These are phyloP conservation scores for Xylaria sp. DNA, from an alignment of 495 filamentous ascomycete species.

Conservation along the genomic window DNA sequence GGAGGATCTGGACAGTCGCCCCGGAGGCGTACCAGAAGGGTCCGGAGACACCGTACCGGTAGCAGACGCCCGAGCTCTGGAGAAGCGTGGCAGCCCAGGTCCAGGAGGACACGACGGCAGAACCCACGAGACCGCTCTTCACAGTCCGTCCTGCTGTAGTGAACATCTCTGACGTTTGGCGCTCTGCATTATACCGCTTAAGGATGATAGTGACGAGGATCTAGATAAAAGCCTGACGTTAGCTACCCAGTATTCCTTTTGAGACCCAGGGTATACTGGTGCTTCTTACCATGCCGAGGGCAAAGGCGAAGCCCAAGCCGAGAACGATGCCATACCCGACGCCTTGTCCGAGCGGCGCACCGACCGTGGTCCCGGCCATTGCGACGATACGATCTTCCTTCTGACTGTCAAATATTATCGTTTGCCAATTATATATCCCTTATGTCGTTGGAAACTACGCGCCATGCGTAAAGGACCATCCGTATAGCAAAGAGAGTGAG, in stretches of 20 bases:
- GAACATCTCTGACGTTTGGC: conserved; percentile 98
- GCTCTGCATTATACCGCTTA: conserved; percentile 88
- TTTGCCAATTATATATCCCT: not conserved
- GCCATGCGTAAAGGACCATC: not conserved
- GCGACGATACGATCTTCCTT: not conserved
- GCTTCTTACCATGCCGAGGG: conserved; percentile 72
- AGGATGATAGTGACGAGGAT: conserved; percentile 78
- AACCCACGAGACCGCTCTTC: conserved; percentile 92
- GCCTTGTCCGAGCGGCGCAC: conserved; percentile 66
- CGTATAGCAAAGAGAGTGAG: not conserved
- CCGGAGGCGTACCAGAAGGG: conserved; percentile 86
- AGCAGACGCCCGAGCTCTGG: conserved; percentile 88
- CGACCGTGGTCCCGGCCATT: conserved; percentile 23
- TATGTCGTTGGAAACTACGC: not conserved
- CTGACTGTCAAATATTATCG: not conserved
- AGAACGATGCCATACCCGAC: conserved; percentile 87
- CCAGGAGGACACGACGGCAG: conserved; percentile 95
- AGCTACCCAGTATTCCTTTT: conserved; percentile 26
- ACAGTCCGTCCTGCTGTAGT: conserved; percentile 92
- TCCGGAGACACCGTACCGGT: conserved; percentile 89
- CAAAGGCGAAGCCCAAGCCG: conserved; percentile 77
- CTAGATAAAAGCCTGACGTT: conserved; percentile 31
- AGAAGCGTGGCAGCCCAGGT: conserved; percentile 88
- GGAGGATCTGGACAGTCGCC: conserved; percentile 77
- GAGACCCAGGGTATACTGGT: not conserved